Conservation (phyloP, 352 stramenopile genomes). For the Globisporangium takayamanum region DNA sequence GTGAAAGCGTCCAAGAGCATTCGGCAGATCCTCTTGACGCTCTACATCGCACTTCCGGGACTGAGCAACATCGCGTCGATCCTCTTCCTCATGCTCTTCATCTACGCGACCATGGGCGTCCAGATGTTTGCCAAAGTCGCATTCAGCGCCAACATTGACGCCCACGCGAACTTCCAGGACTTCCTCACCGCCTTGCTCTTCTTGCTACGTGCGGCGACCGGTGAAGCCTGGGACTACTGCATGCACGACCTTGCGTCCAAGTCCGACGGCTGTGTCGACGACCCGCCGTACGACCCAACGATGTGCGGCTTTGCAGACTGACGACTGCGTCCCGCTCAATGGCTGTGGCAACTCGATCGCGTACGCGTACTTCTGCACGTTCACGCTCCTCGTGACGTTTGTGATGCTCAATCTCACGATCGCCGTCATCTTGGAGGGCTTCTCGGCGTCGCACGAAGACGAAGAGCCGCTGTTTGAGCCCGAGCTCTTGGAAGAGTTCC, state of each 20-base stretch:
- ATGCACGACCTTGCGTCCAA: constrained; percentile 81
- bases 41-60: constrained; percentile 85
- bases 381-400: constrained; percentile 91
- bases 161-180: constrained; percentile 89
- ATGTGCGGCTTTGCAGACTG: constrained; percentile 74
- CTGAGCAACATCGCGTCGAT: constrained; percentile 90
- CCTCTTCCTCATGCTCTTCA: constrained; percentile 91
- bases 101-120: constrained; percentile 90
- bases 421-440: constrained; percentile 90
- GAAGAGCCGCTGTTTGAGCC: constrained; percentile 86
- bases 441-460: constrained; percentile 79
- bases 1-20: constrained; percentile 86
- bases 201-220: constrained; percentile 86
- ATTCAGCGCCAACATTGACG: constrained; percentile 64
- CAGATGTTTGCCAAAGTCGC: constrained; percentile 90
- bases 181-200: constrained; percentile 89
- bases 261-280: constrained; percentile 44
- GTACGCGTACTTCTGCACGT: constrained; percentile 74
- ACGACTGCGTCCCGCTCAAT: constrained; percentile 61
- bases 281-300: constrained; percentile 43
- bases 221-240: constrained; percentile 91
- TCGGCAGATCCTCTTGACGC: constrained; percentile 85
- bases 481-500: constrained; percentile 86
- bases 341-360: constrained; percentile 68
- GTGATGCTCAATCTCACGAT: constrained; percentile 94